A percentile compares a stretch with the other conserved stretches of the same genome.
phyloP scores from a whole-genome alignment of 108 stramenopile species.

The Cyclotella baltica region DNA sequence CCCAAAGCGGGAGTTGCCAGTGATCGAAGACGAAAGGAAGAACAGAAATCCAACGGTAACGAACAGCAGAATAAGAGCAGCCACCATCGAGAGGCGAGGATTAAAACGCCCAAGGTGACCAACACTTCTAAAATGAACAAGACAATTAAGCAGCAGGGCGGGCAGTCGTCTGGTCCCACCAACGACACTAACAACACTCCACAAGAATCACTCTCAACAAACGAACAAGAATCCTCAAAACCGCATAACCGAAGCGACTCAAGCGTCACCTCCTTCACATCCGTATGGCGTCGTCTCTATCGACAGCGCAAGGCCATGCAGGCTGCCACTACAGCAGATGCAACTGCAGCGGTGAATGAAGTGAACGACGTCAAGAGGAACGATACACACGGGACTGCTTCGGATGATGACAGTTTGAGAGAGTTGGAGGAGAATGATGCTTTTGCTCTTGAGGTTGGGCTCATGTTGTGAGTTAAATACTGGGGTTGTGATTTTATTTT shows the following conservation, averaged over 20 bases:
- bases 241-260: background rate
- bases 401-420: slow-evolving; percentile 21
- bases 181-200: too few species aligned
- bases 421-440: slow-evolving; percentile 47
- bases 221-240: too few species aligned
- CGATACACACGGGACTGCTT: background rate
- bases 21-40: background rate
- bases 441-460: slow-evolving; percentile 51
- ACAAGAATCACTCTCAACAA: too few species aligned
- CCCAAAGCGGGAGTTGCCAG: background rate
- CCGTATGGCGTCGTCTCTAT: background rate
- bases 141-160: too few species aligned
- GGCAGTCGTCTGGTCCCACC: too few species aligned
- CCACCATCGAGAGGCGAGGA: too few species aligned
- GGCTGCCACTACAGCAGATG: background rate
- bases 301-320: too few species aligned
- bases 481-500: background rate
- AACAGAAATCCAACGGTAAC: background rate
- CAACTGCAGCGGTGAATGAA: background rate
- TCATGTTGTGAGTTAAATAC: slow-evolving; percentile 54
- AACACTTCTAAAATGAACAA: too few species aligned
- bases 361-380: background rate
- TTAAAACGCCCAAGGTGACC: too few species aligned
- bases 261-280: background rate
- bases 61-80: background rate